Evolutionary conservation across 2,329 filamentous ascomycete genomes (phyloP).

Genomic region (Ramularia endophylla): DNA sequence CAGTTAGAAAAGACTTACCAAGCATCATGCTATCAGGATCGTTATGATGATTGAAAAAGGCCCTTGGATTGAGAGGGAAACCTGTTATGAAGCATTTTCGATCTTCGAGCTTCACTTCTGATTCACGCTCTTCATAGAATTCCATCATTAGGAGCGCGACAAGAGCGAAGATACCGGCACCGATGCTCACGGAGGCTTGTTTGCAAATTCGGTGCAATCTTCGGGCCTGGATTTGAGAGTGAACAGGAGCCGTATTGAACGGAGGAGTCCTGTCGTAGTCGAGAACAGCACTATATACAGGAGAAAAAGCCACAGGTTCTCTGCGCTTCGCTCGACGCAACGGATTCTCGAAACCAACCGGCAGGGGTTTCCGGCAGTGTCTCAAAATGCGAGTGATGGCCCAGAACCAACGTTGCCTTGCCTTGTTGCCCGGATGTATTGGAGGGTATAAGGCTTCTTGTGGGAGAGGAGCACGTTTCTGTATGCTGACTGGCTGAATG

Average conservation of each 20-base stretch:
- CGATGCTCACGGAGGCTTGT: conserved; percentile 34
- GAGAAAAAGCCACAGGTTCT: conserved; percentile 27
- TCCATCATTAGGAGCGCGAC: conserved; percentile 44
- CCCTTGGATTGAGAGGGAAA: conserved; percentile 43
- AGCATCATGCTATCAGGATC: conserved; percentile 42
- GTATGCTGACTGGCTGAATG: conserved; percentile 21
- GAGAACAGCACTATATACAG: conserved; percentile 33
- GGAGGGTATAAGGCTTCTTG: conserved; percentile 44
- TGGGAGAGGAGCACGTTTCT: conserved; percentile 34
- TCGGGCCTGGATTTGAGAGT: conserved; percentile 27
- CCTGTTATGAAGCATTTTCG: conserved; percentile 38
- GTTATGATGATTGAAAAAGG: conserved; percentile 34
- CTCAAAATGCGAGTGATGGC: conserved; percentile 39
- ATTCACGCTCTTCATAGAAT: conserved; percentile 32
- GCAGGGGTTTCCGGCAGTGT: conserved; percentile 36
- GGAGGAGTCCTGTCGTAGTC: conserved; percentile 36
- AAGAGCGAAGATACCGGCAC: conserved; percentile 43
- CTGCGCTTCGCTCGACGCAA: conserved; percentile 23
- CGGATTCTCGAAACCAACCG: conserved; percentile 39
- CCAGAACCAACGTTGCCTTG: conserved; percentile 44
- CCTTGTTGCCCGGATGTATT: conserved; percentile 30
- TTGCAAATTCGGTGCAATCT: conserved; percentile 34
- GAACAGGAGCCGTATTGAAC: conserved; percentile 32
- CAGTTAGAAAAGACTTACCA: no score
- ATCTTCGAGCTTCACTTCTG: conserved; percentile 23